phyloP scores from a whole-genome alignment of 371 early-diverging fungal genomes.

The Mortierella sp. region DNA sequence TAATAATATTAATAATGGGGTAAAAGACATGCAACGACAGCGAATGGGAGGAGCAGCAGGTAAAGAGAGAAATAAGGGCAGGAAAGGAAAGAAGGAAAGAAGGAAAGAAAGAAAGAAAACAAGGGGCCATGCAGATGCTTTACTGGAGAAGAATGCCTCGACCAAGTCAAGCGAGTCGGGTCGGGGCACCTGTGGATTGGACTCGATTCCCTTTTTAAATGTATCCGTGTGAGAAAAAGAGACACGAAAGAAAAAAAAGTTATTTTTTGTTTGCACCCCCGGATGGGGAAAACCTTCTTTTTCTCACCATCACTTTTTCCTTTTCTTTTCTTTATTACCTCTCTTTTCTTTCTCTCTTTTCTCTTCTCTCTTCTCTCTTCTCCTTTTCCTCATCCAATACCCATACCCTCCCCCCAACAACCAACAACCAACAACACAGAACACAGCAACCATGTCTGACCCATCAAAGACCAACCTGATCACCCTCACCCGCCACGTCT shows the following conservation, averaged over 20 bases:
- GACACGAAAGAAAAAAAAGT: neutral
- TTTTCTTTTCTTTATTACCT: neutral
- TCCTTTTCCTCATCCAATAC: neutral
- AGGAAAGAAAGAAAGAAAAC: neutral
- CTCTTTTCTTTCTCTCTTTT: neutral
- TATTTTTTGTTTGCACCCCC: slow-evolving; percentile 9
- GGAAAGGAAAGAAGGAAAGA: neutral
- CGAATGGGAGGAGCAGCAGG: neutral
- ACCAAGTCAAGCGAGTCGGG: neutral
- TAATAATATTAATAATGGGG: too few species aligned
- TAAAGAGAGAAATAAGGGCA: neutral
- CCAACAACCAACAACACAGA: neutral
- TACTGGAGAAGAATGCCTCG: neutral
- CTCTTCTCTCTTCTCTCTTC: neutral
- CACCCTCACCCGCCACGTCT: slow-evolving; percentile 95
- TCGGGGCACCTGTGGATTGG: neutral
- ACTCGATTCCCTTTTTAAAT: slow-evolving; percentile 16
- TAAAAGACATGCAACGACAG: neutral
- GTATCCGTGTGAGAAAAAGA: slow-evolving; percentile 30
- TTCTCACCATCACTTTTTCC: neutral
- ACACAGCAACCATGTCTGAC: slow-evolving; percentile 42
- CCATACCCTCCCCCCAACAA: neutral
- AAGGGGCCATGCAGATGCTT: neutral
- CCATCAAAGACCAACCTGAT: slow-evolving; percentile 85
- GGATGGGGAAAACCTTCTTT: neutral